Percentiles rank a stretch among this genome's conserved stretches.
phyloP scores from a whole-genome alignment of 768 basidiomycete species.

The Serendipita sp. region DNA sequence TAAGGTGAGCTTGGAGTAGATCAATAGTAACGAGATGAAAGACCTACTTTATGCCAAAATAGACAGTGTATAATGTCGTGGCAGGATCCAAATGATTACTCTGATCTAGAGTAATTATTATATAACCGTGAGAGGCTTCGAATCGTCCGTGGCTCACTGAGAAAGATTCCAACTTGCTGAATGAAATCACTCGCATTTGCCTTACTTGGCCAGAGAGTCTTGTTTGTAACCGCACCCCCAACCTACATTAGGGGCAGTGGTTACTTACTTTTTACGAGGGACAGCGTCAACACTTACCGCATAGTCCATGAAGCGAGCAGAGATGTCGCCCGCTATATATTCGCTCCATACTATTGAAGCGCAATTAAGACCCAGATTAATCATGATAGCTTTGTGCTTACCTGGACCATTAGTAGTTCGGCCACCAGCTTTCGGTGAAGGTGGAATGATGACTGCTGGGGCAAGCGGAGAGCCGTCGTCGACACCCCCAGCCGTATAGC shows the following conservation, averaged over 20 bases:
- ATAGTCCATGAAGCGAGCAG: constrained; percentile 33
- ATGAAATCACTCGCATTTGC: constrained; percentile 33
- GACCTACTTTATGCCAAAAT: not conserved
- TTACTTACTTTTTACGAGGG: not conserved
- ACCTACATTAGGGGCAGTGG: not conserved
- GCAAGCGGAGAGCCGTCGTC: constrained; percentile 30
- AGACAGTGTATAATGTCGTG: constrained; percentile 29
- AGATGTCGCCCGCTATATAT: constrained; percentile 25
- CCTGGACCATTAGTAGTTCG: constrained; percentile 35
- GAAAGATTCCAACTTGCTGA: constrained; percentile 20
- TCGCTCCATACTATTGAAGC: constrained; percentile 19
- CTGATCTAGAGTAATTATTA: constrained; percentile 29
- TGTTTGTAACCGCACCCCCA: constrained; percentile 33
- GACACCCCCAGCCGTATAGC: constrained; percentile 35
- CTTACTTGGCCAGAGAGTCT: constrained; percentile 36
- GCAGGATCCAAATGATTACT: constrained; percentile 28
- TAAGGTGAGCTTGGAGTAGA: not conserved
- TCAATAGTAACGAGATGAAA: not conserved
- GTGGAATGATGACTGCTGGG: constrained; percentile 28
- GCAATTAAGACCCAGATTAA: not conserved
- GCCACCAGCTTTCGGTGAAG: constrained; percentile 33
- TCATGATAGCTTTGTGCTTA: constrained; percentile 22
- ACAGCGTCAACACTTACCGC: constrained; percentile 25
- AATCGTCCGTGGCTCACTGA: not conserved
- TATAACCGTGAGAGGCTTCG: constrained; percentile 17